Conservation (phyloP, 306 rosid genomes). For the Dicorynia guianensis region DNA sequence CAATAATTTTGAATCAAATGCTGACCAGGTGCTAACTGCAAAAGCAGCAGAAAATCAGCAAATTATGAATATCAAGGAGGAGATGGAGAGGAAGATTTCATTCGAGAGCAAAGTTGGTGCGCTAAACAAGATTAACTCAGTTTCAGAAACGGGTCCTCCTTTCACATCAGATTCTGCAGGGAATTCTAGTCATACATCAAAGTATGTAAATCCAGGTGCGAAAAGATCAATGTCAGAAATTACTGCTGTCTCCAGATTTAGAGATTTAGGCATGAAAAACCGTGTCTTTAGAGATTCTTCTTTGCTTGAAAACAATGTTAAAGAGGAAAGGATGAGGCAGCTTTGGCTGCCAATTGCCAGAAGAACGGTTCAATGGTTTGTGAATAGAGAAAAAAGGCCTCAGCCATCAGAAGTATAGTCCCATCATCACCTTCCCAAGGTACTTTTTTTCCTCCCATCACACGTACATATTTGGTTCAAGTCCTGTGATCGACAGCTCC, state of each 20-base stretch:
- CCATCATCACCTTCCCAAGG: slow-evolving; percentile 31
- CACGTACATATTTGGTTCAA: slow-evolving; percentile 30
- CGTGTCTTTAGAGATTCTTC: slow-evolving; percentile 46
- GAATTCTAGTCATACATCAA: slow-evolving; percentile 40
- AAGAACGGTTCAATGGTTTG: slow-evolving; percentile 94
- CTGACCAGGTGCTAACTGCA: not conserved
- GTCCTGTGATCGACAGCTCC: slow-evolving; percentile 30
- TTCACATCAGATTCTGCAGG: slow-evolving; percentile 39
- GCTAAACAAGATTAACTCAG: slow-evolving; percentile 43
- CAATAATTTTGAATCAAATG: slow-evolving; percentile 43
- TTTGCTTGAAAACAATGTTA: slow-evolving; percentile 51
- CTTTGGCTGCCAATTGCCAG: slow-evolving; percentile 88
- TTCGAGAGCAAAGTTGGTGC: slow-evolving; percentile 63
- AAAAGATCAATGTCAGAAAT: slow-evolving; percentile 89
- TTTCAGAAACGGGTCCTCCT: slow-evolving; percentile 33
- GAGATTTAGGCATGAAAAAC: slow-evolving; percentile 48
- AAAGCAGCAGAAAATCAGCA: slow-evolving; percentile 47
- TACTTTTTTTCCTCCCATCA: not conserved
- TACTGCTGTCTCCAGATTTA: slow-evolving; percentile 70
- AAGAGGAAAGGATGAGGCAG: slow-evolving; percentile 71
- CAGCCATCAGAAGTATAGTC: slow-evolving; percentile 62
- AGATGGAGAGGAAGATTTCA: slow-evolving; percentile 71
- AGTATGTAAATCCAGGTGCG: slow-evolving; percentile 48
- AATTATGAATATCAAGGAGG: slow-evolving; percentile 61
- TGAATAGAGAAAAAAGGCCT: slow-evolving; percentile 77